Base-by-base conservation (phyloP, 2,329 filamentous ascomycete genomes). In the Fusarium xylarioides region DNA sequence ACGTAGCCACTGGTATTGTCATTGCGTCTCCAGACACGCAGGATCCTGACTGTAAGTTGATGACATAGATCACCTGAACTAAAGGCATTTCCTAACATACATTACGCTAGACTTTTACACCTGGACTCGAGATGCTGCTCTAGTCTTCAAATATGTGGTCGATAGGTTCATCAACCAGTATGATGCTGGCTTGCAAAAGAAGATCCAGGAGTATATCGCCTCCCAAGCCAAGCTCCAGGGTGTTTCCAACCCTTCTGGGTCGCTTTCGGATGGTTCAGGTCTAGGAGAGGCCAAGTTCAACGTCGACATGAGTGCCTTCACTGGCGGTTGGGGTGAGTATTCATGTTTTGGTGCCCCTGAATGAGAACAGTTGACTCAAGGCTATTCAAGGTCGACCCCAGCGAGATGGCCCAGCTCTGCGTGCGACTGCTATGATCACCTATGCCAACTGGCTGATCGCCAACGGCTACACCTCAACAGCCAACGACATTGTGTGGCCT, bases 211-310 rank as follows among this genome's bases (percentile, higher is more conserved):
- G 74, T 95, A 92, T 76, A 89, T 94, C 75, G 85, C 83, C 30
- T 82, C 91, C 4, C 91, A 95, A 81, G 91, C 91, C 12, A 83
- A 85, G 57, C 83, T 94, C 1, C 92, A 94, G 79, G 86, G 84
- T 0, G 86, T 93, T 4, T 86, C 87, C 11, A 95, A 94, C 80
- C 93, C 91, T 1, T 93, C 91, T 0, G 92, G 92, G 2, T 82
- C 82, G 26, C 78, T 90, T 10, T 82, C 83, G 2, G 83, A 88
- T 65, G 88, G 87, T 38, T 74, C 79, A 19, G 88, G 88, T 26
- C 81, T 95, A 12, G 93, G 88, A 35, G 93, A 95, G 80, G 88
- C 93, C 63, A 95, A 95, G 81, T 95, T 89, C 81, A 85, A 91
- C 63, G 89, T 90, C 44, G 87, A 94, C 72, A 82, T 88, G 66